Conservation (phyloP, 768 basidiomycete genomes). For the Inosperma sp. region DNA sequence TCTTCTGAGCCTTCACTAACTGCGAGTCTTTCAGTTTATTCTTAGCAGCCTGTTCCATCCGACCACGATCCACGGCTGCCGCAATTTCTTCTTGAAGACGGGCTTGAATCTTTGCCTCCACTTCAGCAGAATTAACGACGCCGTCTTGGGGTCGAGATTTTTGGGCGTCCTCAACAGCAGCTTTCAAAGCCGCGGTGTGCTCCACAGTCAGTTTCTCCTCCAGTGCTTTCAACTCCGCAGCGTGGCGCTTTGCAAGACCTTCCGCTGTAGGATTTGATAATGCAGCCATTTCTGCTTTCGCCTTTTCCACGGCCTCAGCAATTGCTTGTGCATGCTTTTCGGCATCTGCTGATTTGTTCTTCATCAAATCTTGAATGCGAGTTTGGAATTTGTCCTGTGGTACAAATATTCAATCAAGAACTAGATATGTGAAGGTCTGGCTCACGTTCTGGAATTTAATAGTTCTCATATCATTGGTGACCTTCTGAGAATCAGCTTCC, state of each 20-base stretch:
- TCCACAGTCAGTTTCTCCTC: conserved; percentile 49
- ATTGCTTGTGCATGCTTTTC: conserved; percentile 47
- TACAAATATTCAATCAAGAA: conserved; percentile 5
- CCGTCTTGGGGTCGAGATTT: conserved; percentile 31
- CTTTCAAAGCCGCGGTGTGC: conserved; percentile 51
- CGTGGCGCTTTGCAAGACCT: conserved; percentile 48
- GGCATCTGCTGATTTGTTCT: conserved; percentile 45
- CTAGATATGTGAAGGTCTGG: background rate
- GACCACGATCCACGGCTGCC: conserved; percentile 63
- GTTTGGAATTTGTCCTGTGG: conserved; percentile 60
- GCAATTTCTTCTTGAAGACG: conserved; percentile 54
- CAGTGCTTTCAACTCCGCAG: conserved; percentile 53
- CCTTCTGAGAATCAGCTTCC: conserved; percentile 42
- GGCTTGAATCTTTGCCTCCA: conserved; percentile 43
- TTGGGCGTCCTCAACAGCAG: conserved; percentile 39
- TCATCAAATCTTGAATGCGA: conserved; percentile 49
- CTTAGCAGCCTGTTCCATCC: conserved; percentile 58
- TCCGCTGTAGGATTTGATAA: conserved; percentile 26
- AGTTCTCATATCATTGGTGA: conserved; percentile 40
- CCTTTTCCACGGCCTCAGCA: conserved; percentile 54
- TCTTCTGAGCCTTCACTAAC: conserved; percentile 54
- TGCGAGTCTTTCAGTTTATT: conserved; percentile 68
- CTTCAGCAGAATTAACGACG: conserved; percentile 47
- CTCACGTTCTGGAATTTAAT: conserved; percentile 39
- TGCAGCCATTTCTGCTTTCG: conserved; percentile 41